Percentiles rank a stretch among this genome's conserved stretches.
Evolutionary conservation across 306 rosid genomes (phyloP).

Genomic region (Vigna reflexopilosa): DNA sequence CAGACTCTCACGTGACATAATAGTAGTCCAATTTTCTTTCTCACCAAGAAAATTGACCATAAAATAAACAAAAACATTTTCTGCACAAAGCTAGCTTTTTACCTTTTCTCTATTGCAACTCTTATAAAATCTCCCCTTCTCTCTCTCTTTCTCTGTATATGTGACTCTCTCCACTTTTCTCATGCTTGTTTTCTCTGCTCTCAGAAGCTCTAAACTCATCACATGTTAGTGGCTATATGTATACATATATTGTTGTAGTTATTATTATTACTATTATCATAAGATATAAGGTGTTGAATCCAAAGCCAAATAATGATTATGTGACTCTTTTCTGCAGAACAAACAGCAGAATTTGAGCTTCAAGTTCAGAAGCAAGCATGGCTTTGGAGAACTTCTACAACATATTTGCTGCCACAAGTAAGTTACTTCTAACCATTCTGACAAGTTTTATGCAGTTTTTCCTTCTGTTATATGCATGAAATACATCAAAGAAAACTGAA

Average conservation of each 20-base stretch:
- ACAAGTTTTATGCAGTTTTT: background rate
- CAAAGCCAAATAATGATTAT: conserved; percentile 9
- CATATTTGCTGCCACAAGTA: conserved; percentile 49
- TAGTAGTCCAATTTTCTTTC: conserved; percentile 6
- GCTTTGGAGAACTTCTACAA: conserved; percentile 47
- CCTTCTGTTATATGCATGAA: background rate
- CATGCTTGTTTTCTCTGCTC: background rate
- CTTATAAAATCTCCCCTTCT: background rate
- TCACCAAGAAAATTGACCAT: background rate
- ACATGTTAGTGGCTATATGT: conserved; percentile 28
- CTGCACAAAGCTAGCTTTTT: background rate
- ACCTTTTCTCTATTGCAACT: background rate
- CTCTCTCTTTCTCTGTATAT: conserved; percentile 19
- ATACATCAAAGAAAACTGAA: background rate
- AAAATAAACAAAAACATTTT: conserved; percentile 26
- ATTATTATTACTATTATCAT: background rate
- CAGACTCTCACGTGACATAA: conserved; percentile 37
- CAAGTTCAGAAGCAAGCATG: conserved; percentile 52
- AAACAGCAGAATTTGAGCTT: conserved; percentile 41
- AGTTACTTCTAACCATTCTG: conserved; percentile 35
- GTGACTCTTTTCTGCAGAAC: conserved; percentile 39
- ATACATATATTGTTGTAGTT: background rate
- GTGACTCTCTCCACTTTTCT: background rate
- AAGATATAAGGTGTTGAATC: background rate
- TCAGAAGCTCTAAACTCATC: background rate